Base-by-base conservation (phyloP, 768 basidiomycete species). In the Leucosporidium creatinivorum region DNA sequence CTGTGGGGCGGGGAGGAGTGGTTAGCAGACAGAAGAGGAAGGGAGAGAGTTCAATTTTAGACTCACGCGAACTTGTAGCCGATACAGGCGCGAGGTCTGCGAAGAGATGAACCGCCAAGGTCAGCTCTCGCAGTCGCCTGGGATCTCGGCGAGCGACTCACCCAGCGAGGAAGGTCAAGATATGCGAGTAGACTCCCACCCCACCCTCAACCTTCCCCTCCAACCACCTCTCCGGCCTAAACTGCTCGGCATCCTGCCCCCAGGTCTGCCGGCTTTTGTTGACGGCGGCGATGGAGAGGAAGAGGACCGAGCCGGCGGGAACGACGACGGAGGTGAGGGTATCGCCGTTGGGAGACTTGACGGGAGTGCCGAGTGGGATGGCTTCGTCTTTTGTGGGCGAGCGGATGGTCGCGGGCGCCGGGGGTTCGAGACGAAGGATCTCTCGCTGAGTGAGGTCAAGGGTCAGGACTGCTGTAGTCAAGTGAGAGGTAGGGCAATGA, bases 351-450 rank as follows among this genome's bases (percentile, higher is more conserved):
- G 44, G 18, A 8, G 47, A 48, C 3, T 3, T 26, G 33, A 72
- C 25, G 23, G 73, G 70, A 58, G n/a, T 55, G 9, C 65, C 82
- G 33, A 87, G 81, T 2, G 91, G 91, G 21, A 93, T 81, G 66
- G 85, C 83, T 73, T 92, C 91, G 73, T 91, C 87, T 73, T 84
- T 83, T 1, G 83, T 86, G 4, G 90, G 88, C 60, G 18, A 88
- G 18, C 89, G 84, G 44, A 59, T 59, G 12, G 89, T 87, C 3
- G 89, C 89, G 75, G 90, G 88, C 17, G 91, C 81, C 0, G 91
- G 88, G 1, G 89, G 87, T n/a, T 87, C 82, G 52, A 92, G 77
- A 26, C 91, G 85, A 66, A 93, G 77, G 3, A 84, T 82, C 78
- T 93, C 91, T 54, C 85, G 83, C 66, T 63, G 60, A 19, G 31